These are phyloP conservation scores for Hirschfeldia incana DNA, from an alignment of 345 rosid genomes.

Conservation along the genomic window DNA sequence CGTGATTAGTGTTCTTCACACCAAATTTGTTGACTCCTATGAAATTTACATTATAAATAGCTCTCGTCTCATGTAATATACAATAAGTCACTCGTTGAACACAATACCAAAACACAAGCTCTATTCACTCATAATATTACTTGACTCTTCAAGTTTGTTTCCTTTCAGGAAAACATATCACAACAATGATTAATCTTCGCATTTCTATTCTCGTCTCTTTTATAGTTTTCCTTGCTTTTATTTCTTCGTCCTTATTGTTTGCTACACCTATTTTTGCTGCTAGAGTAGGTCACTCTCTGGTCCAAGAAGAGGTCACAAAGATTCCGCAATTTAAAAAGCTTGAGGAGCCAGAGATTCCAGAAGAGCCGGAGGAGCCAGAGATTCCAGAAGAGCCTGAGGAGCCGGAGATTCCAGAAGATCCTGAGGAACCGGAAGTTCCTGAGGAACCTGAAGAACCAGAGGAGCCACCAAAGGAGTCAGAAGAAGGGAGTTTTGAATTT, in stretches of 20 bases:
- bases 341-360: conserved; percentile 25
- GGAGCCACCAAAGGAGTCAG: conserved; percentile 26
- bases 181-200: conserved; percentile 22
- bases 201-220: conserved; percentile 15
- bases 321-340: not conserved
- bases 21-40: conserved; percentile 25
- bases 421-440: conserved; percentile 22
- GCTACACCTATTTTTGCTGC: conserved; percentile 18
- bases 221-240: conserved; percentile 6
- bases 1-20: conserved; percentile 24
- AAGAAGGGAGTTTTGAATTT: conserved; percentile 8
- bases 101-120: conserved; percentile 13
- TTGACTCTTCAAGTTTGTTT: conserved; percentile 3
- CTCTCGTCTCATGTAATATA: conserved; percentile 11
- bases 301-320: conserved; percentile 16
- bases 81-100: conserved; percentile 17
- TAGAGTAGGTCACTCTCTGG: conserved; percentile 29
- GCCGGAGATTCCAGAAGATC: conserved; percentile 21
- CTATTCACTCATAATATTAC: not conserved
- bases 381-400: conserved; percentile 22
- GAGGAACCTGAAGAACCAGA: conserved; percentile 28
- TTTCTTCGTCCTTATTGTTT: conserved; percentile 13
- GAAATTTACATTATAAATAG: not conserved
- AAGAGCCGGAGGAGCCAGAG: conserved; percentile 20
- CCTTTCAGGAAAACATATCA: not conserved